A percentile compares a stretch with the other conserved stretches of the same genome.
Conservation (phyloP, 257 asterid genomes). For the Rhazya stricta region DNA sequence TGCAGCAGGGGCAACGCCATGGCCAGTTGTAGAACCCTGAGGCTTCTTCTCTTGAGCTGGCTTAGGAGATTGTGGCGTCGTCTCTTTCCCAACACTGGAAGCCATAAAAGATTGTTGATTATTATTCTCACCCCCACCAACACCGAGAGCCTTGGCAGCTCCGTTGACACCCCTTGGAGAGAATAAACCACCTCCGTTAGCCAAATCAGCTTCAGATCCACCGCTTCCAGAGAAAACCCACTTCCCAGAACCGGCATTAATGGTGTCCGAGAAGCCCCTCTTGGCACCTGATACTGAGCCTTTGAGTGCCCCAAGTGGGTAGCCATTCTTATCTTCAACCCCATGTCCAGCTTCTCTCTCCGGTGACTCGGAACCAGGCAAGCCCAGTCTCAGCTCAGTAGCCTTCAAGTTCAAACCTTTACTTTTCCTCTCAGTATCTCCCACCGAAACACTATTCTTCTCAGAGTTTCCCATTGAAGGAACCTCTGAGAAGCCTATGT, state of each 20-base stretch:
- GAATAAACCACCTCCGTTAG: conserved; percentile 28
- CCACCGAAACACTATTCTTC: conserved; percentile 14
- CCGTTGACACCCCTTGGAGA: conserved; percentile 36
- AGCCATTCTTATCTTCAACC: conserved; percentile 14
- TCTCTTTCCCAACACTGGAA: conserved; percentile 29
- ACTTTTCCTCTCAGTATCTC: conserved; percentile 20
- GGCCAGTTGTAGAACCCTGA: conserved; percentile 21
- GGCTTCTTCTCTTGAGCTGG: conserved; percentile 32
- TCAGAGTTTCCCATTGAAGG: conserved; percentile 33
- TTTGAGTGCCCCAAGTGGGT: conserved; percentile 17
- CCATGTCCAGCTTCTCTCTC: conserved; percentile 23
- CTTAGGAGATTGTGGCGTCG: conserved; percentile 24
- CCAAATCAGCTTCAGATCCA: conserved; percentile 36
- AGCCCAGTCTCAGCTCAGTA: conserved; percentile 41
- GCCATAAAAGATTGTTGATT: conserved; percentile 18
- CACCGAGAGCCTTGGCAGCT: conserved; percentile 17
- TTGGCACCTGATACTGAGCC: conserved; percentile 36
- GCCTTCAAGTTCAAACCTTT: conserved; percentile 47
- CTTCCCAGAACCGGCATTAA: conserved; percentile 31
- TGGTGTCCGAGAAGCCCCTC: conserved; percentile 39
- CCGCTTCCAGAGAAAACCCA: conserved; percentile 35
- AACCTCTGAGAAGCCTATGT: conserved; percentile 34
- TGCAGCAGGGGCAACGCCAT: conserved; percentile 30
- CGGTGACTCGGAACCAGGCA: conserved; percentile 41
- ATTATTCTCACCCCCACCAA: conserved; percentile 18